Percentiles rank a stretch among this genome's conserved stretches.
Conservation (phyloP, 2,329 filamentous ascomycete species). For the Epichloe hybrida region DNA sequence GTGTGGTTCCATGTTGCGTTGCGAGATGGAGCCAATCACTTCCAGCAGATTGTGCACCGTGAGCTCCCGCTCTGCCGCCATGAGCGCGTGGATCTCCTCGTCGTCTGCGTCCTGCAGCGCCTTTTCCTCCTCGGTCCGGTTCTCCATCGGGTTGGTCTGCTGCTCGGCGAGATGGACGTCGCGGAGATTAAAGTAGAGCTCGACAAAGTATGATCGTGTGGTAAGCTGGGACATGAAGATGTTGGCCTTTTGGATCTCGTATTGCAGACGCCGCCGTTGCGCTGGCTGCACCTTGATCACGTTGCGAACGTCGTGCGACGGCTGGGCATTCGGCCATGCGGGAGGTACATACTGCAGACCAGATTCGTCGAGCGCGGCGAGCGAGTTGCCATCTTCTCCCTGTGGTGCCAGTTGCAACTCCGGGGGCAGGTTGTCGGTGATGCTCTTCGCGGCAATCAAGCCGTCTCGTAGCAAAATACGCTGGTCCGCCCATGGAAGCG, state of each 20-base stretch:
- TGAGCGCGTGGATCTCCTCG: conserved; percentile 43
- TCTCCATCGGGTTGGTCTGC: conserved; percentile 21
- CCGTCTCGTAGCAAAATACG: conserved; percentile 58
- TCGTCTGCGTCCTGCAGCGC: conserved; percentile 26
- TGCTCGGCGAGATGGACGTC: conserved; percentile 46
- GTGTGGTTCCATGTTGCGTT: conserved; percentile 72
- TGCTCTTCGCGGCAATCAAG: conserved; percentile 54
- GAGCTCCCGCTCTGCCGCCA: conserved; percentile 64
- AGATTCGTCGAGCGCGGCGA: conserved; percentile 29
- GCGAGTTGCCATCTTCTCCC: conserved; percentile 21
- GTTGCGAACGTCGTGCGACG: conserved; percentile 36
- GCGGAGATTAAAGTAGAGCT: conserved; percentile 69
- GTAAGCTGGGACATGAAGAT: conserved; percentile 71
- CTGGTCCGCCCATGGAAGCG: conserved; percentile 67
- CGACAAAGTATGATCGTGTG: conserved; percentile 72
- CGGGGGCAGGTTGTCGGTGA: conserved; percentile 52
- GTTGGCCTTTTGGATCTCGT: conserved; percentile 85
- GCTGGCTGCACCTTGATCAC: conserved; percentile 34
- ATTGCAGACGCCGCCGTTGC: conserved; percentile 49
- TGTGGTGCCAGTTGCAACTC: conserved; percentile 47
- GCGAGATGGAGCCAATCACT: conserved; percentile 63
- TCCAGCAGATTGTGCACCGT: conserved; percentile 68
- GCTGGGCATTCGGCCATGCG: conserved; percentile 31
- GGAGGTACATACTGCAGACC: conserved; percentile 40
- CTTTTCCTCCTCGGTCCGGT: conserved; percentile 23